Conservation (phyloP, 345 rosid genomes). For the Hypericum androsaemum region DNA sequence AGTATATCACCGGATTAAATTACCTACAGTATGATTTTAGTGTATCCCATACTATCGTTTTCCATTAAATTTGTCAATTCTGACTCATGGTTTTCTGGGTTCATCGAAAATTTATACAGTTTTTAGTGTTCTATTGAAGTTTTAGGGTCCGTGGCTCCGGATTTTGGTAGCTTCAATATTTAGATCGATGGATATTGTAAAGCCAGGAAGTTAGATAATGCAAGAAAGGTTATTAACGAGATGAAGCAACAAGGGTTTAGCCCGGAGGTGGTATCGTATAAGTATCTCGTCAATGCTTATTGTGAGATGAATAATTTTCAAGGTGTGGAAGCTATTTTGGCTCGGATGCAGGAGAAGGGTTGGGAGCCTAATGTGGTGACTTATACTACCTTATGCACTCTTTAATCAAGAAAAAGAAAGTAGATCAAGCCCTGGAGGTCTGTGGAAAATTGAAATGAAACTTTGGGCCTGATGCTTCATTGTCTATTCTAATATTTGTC, state of each 20-base stretch:
- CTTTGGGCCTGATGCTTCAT: slow-evolving; percentile 54
- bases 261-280: slow-evolving; percentile 54
- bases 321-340: slow-evolving; percentile 38
- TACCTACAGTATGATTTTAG: too few species aligned
- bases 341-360: slow-evolving; percentile 59
- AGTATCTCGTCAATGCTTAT: slow-evolving; percentile 58
- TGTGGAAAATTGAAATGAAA: slow-evolving; percentile 61
- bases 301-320: slow-evolving; percentile 59
- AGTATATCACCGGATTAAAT: too few species aligned
- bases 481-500: slow-evolving; percentile 54
- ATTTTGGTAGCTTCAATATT: slow-evolving; percentile 39
- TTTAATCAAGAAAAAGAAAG: slow-evolving; percentile 54
- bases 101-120: too few species aligned
- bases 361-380: slow-evolving; percentile 50
- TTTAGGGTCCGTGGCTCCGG: slow-evolving; percentile 29
- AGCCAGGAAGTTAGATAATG: slow-evolving; percentile 48
- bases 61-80: too few species aligned
- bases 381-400: slow-evolving; percentile 66
- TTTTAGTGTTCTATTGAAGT: slow-evolving; percentile 35
- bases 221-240: slow-evolving; percentile 40
- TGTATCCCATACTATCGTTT: too few species aligned
- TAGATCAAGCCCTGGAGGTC: slow-evolving; percentile 50
- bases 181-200: slow-evolving; percentile 75
- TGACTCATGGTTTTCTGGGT: too few species aligned
- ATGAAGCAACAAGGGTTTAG: slow-evolving; percentile 41